phyloP scores from a whole-genome alignment of 2,329 filamentous ascomycete species.

The Annulohypoxylon truncatum region DNA sequence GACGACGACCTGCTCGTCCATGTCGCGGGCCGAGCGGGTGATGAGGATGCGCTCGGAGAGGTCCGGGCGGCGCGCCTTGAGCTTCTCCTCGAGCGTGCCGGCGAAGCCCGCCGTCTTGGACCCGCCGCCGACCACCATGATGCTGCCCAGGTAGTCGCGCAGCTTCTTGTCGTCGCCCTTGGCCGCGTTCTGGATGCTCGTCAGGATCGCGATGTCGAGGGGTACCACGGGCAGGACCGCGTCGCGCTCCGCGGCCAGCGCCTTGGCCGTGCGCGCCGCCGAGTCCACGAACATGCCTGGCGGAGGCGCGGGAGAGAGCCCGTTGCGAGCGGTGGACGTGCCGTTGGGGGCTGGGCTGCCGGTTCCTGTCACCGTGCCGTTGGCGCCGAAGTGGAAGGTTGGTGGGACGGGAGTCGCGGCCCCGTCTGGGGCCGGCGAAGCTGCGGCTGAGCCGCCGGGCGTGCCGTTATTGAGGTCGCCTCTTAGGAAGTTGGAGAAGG shows the following conservation, averaged over 20 bases:
- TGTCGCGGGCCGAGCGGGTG: slow-evolving; percentile 82
- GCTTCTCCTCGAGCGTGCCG: slow-evolving; percentile 82
- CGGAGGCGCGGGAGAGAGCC: slow-evolving; percentile 57
- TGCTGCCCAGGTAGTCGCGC: slow-evolving; percentile 86
- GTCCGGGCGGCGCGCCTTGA: slow-evolving; percentile 74
- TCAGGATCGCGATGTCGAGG: slow-evolving; percentile 89
- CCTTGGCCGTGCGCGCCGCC: slow-evolving; percentile 62
- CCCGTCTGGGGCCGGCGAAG: slow-evolving; percentile 87
- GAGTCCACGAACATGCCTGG: slow-evolving; percentile 63
- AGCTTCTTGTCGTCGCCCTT: slow-evolving; percentile 92
- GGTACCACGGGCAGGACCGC: slow-evolving; percentile 83
- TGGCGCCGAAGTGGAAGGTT: slow-evolving; percentile 66
- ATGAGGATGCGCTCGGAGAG: slow-evolving; percentile 71
- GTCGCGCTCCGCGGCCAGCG: slow-evolving; percentile 77
- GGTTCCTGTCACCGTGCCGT: slow-evolving; percentile 57
- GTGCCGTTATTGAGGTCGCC: slow-evolving; percentile 80
- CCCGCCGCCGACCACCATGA: slow-evolving; percentile 91
- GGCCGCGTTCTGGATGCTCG: slow-evolving; percentile 87
- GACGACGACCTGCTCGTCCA: slow-evolving; percentile 95
- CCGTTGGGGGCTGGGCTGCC: slow-evolving; percentile 66
- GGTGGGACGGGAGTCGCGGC: slow-evolving; percentile 72
- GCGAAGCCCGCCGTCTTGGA: slow-evolving; percentile 84
- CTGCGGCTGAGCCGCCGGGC: slow-evolving; percentile 85
- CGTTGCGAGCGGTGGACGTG: slow-evolving; percentile 57
- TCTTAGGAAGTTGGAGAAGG: slow-evolving; percentile 78